Conservation (phyloP, 345 rosid genomes). For the Crucihimalaya himalaica region DNA sequence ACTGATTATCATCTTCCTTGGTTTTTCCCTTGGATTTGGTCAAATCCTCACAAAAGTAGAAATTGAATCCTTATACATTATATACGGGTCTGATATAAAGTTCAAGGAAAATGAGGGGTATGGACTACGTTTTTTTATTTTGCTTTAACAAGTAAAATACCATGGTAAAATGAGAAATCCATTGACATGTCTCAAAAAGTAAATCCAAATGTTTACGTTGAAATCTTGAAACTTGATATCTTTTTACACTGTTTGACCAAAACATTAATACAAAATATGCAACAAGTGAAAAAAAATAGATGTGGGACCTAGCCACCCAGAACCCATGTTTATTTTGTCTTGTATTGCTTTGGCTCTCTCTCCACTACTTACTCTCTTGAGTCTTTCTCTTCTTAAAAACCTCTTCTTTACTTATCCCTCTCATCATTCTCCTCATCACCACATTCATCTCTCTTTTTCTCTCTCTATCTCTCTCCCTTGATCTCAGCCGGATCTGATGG, state of each 20-base stretch:
- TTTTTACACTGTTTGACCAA: conserved; percentile 26
- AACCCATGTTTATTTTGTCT: conserved; percentile 42
- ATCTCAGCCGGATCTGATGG: conserved; percentile 70
- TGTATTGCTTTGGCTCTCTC: conserved; percentile 37
- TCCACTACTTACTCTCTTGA: conserved; percentile 27
- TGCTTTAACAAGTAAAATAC: conserved; percentile 34
- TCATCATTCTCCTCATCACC: conserved; percentile 35
- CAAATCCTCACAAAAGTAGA: conserved; percentile 1
- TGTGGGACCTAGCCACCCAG: conserved; percentile 28
- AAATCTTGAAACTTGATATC: conserved; percentile 44
- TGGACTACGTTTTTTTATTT: not conserved
- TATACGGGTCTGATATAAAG: not conserved
- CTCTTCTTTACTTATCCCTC: conserved; percentile 30
- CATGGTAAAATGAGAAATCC: conserved; percentile 36
- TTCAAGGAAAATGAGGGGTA: not conserved
- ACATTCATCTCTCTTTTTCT: conserved; percentile 18
- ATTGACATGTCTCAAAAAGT: conserved; percentile 48
- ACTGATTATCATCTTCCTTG: conserved; percentile 26
- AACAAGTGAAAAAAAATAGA: conserved; percentile 12
- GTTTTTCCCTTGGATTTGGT: conserved; percentile 19
- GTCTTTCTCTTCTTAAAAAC: conserved; percentile 34
- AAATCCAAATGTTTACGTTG: conserved; percentile 40
- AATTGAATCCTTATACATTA: not conserved
- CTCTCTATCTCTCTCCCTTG: conserved; percentile 52
- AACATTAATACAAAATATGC: conserved; percentile 9